phyloP scores from a whole-genome alignment of 1,284 basidiomycete genomes.

The Schizophyllum amplum region DNA sequence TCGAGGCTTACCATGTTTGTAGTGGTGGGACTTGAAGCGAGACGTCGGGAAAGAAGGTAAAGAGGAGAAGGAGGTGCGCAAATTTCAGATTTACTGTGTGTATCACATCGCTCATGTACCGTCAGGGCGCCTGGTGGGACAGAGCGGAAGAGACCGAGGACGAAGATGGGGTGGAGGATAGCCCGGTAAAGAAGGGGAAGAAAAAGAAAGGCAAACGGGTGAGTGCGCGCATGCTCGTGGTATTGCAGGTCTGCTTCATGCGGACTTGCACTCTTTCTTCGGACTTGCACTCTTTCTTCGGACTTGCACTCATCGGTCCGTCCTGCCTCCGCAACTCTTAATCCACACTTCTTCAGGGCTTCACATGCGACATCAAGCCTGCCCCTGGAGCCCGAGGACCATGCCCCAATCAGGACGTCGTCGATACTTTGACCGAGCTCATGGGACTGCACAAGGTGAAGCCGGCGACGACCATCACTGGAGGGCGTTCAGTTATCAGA shows the following conservation, averaged over 20 bases:
- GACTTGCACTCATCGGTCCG: too few relatives aligned
- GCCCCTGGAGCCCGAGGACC: conserved; percentile 14
- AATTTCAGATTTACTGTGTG: too few relatives aligned
- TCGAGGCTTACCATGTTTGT: conserved; percentile 2
- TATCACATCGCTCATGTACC: too few relatives aligned
- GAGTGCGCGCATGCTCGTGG: too few relatives aligned
- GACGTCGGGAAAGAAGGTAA: conserved; percentile 2
- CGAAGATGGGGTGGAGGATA: too few relatives aligned
- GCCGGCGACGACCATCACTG: conserved; percentile 48
- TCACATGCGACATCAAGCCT: conserved; percentile 49
- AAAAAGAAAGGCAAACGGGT: too few relatives aligned
- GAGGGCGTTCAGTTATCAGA: conserved; percentile 52
- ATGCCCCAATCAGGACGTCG: conserved; percentile 57
- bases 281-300: too few relatives aligned
- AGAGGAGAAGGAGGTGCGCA: not conserved
- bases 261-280: too few relatives aligned
- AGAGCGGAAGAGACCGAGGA: too few relatives aligned
- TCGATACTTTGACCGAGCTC: conserved; percentile 65
- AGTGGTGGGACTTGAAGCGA: conserved; percentile 8
- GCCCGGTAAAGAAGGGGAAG: too few relatives aligned
- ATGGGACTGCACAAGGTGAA: conserved; percentile 52
- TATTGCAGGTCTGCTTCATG: too few relatives aligned
- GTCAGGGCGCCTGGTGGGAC: not conserved
- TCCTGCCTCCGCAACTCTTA: too few relatives aligned
- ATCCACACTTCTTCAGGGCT: conserved; percentile 32